Evolutionary conservation across 192 early-diverging fungal species (phyloP).

Genomic region (Coemansia sp.): DNA sequence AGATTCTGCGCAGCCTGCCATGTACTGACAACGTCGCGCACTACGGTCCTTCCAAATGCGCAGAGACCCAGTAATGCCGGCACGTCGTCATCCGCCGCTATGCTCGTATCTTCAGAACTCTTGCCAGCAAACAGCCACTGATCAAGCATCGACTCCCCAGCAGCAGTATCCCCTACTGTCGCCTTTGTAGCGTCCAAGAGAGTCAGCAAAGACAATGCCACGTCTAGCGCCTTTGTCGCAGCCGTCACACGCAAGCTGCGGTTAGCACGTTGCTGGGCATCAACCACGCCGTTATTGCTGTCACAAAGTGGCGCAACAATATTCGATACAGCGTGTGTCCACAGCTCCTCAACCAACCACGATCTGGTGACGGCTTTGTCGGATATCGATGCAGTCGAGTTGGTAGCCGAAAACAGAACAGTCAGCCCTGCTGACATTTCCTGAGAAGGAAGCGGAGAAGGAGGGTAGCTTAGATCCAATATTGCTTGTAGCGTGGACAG

Average conservation of each 20-base stretch:
- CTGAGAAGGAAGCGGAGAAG: background rate
- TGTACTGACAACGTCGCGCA: constrained; percentile 15
- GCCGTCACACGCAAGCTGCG: background rate
- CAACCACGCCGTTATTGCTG: background rate
- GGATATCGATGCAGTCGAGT: background rate
- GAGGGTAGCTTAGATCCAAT: background rate
- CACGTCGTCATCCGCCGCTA: background rate
- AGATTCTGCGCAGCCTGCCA: constrained; percentile 2
- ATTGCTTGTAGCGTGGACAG: constrained; percentile 4
- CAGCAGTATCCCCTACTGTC: background rate
- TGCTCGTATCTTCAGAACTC: background rate
- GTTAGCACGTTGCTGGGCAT: constrained; percentile 1
- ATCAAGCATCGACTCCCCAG: no score
- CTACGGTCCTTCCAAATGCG: constrained; percentile 8
- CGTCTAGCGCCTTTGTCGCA: constrained; percentile 6
- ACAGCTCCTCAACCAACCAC: constrained; percentile 18
- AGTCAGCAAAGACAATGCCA: constrained; percentile 6
- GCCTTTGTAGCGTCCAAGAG: background rate
- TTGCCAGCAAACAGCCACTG: constrained; percentile 7
- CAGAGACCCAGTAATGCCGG: background rate
- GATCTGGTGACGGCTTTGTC: background rate
- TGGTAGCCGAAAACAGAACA: background rate
- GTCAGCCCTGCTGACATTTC: background rate
- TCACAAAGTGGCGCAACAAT: background rate
- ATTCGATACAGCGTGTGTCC: constrained; percentile 13